A percentile compares a stretch with the other conserved stretches of the same genome.
Conservation (phyloP, 768 basidiomycete species). For the Candolleomyces efflorescens region DNA sequence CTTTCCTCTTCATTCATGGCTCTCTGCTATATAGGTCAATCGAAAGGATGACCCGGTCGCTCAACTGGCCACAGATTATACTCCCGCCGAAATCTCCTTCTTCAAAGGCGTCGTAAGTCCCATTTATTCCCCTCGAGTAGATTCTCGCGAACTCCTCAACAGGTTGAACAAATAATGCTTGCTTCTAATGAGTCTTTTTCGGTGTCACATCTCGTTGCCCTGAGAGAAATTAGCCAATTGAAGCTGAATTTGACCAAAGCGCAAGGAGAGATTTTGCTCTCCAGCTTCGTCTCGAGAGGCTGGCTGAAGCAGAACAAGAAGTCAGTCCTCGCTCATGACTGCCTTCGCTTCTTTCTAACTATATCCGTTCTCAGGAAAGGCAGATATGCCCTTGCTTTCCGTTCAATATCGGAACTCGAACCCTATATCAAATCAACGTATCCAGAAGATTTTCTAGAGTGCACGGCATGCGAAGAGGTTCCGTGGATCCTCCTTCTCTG, state of each 20-base stretch:
- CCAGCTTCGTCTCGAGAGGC: constrained; percentile 80
- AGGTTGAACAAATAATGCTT: constrained; percentile 88
- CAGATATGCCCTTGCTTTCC: constrained; percentile 72
- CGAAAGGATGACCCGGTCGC: constrained; percentile 76
- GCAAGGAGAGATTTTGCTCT: constrained; percentile 67
- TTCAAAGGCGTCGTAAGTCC: constrained; percentile 75
- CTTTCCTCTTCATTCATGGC: neutral
- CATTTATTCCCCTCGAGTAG: neutral
- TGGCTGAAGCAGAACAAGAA: constrained; percentile 77
- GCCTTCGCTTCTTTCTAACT: neutral
- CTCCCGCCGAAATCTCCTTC: constrained; percentile 71
- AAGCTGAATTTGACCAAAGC: constrained; percentile 68
- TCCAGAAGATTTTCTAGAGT: constrained; percentile 66
- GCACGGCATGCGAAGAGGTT: constrained; percentile 71
- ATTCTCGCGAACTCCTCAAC: neutral
- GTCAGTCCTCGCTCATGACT: constrained; percentile 33
- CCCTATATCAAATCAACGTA: constrained; percentile 73
- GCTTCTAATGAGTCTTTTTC: constrained; percentile 73
- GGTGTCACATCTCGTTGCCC: constrained; percentile 70
- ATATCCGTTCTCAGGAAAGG: constrained; percentile 38
- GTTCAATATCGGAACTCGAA: constrained; percentile 68
- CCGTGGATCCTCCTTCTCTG: constrained; percentile 10
- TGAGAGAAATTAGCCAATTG: constrained; percentile 62
- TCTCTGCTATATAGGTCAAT: constrained; percentile 72
- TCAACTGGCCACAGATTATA: constrained; percentile 82